Conservation (phyloP, 257 asterid genomes). For the Primulina eburnea region DNA sequence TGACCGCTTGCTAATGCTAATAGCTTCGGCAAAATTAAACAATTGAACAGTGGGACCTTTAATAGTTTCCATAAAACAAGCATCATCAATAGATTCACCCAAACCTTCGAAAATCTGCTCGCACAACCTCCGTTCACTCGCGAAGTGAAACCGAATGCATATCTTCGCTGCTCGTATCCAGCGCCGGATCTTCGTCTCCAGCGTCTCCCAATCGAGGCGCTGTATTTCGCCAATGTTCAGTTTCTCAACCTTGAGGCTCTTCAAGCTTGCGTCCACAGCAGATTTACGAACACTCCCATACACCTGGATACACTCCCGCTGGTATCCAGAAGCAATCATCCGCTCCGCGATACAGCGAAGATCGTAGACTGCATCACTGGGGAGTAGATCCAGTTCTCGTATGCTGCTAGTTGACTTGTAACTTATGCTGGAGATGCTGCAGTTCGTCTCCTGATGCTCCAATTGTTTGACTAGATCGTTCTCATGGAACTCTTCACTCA, state of each 20-base stretch:
- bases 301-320: constrained; percentile 80
- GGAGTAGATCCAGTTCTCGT: constrained; percentile 72
- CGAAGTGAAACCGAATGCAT: constrained; percentile 66
- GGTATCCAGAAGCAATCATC: constrained; percentile 65
- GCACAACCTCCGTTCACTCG: constrained; percentile 75
- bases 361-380: constrained; percentile 62
- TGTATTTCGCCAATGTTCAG: constrained; percentile 83
- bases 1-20: constrained; percentile 70
- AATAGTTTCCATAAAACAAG: constrained; percentile 75
- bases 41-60: constrained; percentile 83
- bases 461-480: constrained; percentile 36
- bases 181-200: constrained; percentile 74
- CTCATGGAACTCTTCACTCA: constrained; percentile 34
- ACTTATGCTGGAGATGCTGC: constrained; percentile 42
- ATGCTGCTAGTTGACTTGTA: constrained; percentile 56
- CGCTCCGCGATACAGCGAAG: constrained; percentile 83
- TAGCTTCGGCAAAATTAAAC: constrained; percentile 84
- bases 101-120: constrained; percentile 69
- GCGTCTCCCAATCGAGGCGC: constrained; percentile 74
- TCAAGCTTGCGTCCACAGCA: constrained; percentile 57
- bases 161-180: constrained; percentile 83
- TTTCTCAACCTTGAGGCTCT: constrained; percentile 58
- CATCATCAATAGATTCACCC: constrained; percentile 53
- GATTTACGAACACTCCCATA: constrained; percentile 77
- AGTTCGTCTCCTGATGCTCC: constrained; percentile 67